Conservation (phyloP, 2,329 filamentous ascomycete species). For the Aspergillus unguis region DNA sequence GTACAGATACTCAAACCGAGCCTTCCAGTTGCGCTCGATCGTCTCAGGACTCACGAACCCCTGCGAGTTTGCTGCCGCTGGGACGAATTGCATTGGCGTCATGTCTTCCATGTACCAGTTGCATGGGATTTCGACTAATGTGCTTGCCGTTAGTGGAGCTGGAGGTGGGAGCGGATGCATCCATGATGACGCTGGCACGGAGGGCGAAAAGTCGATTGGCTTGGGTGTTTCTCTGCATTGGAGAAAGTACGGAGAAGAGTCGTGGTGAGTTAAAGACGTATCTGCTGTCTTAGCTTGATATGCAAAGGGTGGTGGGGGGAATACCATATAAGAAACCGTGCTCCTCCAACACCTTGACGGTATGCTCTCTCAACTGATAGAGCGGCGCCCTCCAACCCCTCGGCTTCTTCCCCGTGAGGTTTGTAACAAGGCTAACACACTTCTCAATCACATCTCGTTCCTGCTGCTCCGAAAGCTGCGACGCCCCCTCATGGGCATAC, state of each 20-base stretch:
- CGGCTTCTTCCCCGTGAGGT: constrained; percentile 69
- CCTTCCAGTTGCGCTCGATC: constrained; percentile 60
- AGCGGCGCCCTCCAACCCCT: constrained; percentile 38
- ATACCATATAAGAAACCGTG: constrained; percentile 43
- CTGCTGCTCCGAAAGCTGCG: constrained; percentile 67
- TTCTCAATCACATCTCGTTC: constrained; percentile 71
- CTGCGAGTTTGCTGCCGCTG: constrained; percentile 49
- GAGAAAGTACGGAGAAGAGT: constrained; percentile 43
- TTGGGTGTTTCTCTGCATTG: constrained; percentile 33
- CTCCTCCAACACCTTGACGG: constrained; percentile 40
- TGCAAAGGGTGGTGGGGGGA: background rate
- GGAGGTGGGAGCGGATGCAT: constrained; percentile 40
- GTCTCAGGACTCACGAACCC: constrained; percentile 57
- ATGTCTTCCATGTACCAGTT: constrained; percentile 49
- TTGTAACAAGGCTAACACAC: constrained; percentile 67
- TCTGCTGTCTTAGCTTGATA: constrained; percentile 22
- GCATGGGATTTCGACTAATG: constrained; percentile 43
- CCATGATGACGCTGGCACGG: constrained; percentile 43
- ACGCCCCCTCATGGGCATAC: constrained; percentile 69
- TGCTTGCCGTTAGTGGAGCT: constrained; percentile 21
- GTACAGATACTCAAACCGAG: constrained; percentile 44
- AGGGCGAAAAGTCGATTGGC: constrained; percentile 42
- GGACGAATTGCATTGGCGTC: constrained; percentile 46
- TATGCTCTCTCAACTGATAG: constrained; percentile 40
- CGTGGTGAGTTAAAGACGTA: constrained; percentile 42